Evolutionary conservation across 768 basidiomycete species (phyloP).

Genomic region (Amanita polypyramis): DNA sequence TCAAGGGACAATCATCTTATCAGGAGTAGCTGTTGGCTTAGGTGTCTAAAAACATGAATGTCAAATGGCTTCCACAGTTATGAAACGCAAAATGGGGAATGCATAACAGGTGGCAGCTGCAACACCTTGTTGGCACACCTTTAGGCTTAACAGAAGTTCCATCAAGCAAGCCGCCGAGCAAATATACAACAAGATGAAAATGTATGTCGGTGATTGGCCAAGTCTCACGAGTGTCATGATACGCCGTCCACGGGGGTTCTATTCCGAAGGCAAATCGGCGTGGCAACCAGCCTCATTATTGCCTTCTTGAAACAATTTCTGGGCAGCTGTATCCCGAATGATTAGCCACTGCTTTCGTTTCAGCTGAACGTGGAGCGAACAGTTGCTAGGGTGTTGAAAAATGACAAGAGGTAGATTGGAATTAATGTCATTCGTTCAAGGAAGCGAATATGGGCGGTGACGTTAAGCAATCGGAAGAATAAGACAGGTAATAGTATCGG

Average conservation of each 20-base stretch:
- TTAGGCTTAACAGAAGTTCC: too few species aligned
- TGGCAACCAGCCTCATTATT: slow-evolving; percentile 4
- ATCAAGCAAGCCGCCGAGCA: neutral
- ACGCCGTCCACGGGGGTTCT: slow-evolving; percentile 4
- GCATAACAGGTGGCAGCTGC: neutral
- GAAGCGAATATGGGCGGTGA: neutral
- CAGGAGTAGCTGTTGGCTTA: neutral
- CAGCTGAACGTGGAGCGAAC: neutral
- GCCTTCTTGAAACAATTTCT: slow-evolving; percentile 1
- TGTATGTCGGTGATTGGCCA: slow-evolving; percentile 3
- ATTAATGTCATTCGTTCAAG: neutral
- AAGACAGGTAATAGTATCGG: neutral
- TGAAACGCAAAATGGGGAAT: slow-evolving; percentile 2
- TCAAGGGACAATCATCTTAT: neutral
- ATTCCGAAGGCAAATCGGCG: slow-evolving; percentile 3
- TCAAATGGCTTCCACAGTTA: neutral
- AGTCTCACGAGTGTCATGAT: slow-evolving; percentile 7
- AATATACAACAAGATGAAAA: neutral
- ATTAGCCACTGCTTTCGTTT: neutral
- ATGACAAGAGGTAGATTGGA: neutral
- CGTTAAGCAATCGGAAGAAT: neutral
- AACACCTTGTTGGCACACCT: neutral
- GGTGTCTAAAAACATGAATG: neutral
- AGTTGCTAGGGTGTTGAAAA: neutral
- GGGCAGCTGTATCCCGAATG: neutral